phyloP scores from a whole-genome alignment of 2,329 filamentous ascomycete genomes.

The Aspergillus niger region DNA sequence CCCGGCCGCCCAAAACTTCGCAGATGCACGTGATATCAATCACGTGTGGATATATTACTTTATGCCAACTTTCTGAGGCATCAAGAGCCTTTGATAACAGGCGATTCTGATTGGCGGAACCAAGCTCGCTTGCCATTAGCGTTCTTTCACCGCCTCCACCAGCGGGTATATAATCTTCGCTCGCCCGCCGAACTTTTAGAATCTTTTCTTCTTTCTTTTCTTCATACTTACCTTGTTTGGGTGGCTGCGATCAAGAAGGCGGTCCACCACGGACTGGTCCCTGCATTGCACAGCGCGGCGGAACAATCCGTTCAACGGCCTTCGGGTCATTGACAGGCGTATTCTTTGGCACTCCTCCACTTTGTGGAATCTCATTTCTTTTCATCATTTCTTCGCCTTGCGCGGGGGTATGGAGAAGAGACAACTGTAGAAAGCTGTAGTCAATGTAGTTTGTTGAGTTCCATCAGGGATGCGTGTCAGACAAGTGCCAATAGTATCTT shows the following conservation, averaged over 20 bases:
- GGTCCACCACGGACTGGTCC: constrained; percentile 50
- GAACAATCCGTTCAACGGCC: constrained; percentile 52
- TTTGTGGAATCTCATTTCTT: constrained; percentile 32
- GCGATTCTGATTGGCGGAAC: constrained; percentile 16
- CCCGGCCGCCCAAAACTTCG: constrained; percentile 36
- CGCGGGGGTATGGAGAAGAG: constrained; percentile 41
- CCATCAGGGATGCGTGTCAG: too few relatives aligned
- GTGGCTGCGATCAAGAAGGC: constrained; percentile 51
- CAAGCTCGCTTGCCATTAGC: constrained; percentile 36
- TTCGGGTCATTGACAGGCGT: constrained; percentile 52
- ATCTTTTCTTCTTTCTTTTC: constrained; percentile 44
- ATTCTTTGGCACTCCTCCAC: constrained; percentile 53
- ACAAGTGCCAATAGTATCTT: too few relatives aligned
- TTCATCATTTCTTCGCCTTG: constrained; percentile 46
- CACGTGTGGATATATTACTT: neutral
- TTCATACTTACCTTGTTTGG: constrained; percentile 57
- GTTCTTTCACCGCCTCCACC: constrained; percentile 5
- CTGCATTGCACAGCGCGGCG: constrained; percentile 62
- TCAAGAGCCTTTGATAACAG: accelerated
- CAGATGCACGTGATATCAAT: constrained; percentile 10
- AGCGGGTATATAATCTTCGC: constrained; percentile 34
- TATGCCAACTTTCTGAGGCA: constrained; percentile 14
- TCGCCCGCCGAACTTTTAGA: constrained; percentile 22
- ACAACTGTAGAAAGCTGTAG: neutral
- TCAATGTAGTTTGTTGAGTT: too few relatives aligned